Conservation (phyloP, 176 grass and related monocot species). For the Melocanna baccifera region DNA sequence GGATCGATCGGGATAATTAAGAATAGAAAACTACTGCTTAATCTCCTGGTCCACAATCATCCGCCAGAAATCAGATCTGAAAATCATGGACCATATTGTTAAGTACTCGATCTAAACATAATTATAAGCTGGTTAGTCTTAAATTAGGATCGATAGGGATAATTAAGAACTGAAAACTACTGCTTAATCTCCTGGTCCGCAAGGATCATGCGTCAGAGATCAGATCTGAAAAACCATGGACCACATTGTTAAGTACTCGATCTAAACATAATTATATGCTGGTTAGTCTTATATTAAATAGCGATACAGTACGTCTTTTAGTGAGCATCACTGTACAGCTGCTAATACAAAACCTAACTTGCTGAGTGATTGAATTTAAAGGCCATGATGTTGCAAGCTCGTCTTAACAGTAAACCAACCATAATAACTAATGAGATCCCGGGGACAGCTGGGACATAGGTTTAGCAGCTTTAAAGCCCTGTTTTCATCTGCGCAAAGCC, state of each 20-base stretch:
- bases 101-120: background rate
- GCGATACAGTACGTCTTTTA: background rate
- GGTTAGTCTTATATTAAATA: background rate
- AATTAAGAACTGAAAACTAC: background rate
- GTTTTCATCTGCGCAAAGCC: constrained; percentile 18
- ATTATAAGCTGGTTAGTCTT: background rate
- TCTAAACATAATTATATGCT: background rate
- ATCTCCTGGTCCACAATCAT: background rate
- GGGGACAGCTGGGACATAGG: background rate
- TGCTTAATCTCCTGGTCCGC: background rate
- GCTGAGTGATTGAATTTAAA: background rate
- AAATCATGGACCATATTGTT: background rate
- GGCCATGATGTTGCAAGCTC: background rate
- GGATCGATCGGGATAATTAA: too few species aligned
- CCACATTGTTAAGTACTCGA: background rate
- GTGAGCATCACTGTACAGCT: background rate
- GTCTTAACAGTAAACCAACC: background rate
- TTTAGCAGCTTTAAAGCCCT: background rate
- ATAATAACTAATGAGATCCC: background rate
- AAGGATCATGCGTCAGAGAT: background rate
- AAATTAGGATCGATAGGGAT: background rate
- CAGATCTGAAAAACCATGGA: background rate
- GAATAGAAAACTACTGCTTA: background rate
- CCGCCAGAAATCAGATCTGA: background rate
- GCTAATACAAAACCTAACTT: background rate